Percentiles rank a stretch among this genome's conserved stretches.
Conservation (phyloP, 495 filamentous ascomycete species). For the Xylaria palmicola region DNA sequence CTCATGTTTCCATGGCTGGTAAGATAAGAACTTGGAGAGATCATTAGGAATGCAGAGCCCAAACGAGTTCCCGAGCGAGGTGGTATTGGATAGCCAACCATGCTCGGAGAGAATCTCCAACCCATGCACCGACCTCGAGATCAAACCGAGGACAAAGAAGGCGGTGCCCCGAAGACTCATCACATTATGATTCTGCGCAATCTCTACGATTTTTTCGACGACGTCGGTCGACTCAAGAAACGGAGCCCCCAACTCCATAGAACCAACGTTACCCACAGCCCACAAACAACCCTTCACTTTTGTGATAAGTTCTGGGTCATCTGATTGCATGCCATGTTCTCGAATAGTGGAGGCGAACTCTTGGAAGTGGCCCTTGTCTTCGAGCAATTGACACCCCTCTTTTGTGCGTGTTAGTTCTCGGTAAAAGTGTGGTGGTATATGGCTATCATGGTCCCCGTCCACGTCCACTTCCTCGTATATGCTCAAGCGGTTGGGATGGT, state of each 20-base stretch:
- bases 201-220: constrained; percentile 76
- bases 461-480: constrained; percentile 51
- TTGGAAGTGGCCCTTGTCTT: constrained; percentile 92
- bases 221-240: constrained; percentile 89
- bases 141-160: constrained; percentile 90
- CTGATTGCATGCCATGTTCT: constrained; percentile 75
- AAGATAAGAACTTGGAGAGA: constrained; percentile 72
- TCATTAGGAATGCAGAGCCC: constrained; percentile 83
- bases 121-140: constrained; percentile 88
- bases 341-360: constrained; percentile 87
- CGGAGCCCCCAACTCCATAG: constrained; percentile 93
- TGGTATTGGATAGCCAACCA: constrained; percentile 91
- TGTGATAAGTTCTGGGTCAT: constrained; percentile 82
- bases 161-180: constrained; percentile 92
- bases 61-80: constrained; percentile 75
- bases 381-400: constrained; percentile 86
- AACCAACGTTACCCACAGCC: constrained; percentile 97
- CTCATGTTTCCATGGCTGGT: constrained; percentile 47
- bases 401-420: constrained; percentile 88
- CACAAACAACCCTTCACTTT: constrained; percentile 97
- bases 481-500: constrained; percentile 50
- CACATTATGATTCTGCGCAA: constrained; percentile 82
- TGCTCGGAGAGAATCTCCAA: constrained; percentile 81
- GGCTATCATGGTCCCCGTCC: constrained; percentile 51
- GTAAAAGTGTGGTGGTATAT: constrained; percentile 94